Evolutionary conservation across 164 flowering plant species (phyloP), one percentile per base, ranked within the genome.

Genomic region (Santalum album): DNA sequence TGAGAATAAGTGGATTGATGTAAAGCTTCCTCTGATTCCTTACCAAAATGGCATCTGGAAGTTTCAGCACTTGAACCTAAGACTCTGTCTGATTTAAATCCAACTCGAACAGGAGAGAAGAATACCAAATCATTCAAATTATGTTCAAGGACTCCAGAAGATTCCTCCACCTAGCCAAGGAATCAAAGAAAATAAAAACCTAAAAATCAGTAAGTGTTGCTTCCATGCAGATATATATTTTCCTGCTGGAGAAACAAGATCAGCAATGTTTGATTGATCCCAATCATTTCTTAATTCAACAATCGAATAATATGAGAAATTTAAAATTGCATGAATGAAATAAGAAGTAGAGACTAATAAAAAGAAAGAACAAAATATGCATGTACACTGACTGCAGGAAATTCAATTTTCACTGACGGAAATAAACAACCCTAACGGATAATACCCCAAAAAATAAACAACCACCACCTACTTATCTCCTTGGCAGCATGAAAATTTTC

Each of bases 91-190:
- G 63, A 44, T 62, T 69, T 73, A 25, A 55, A 57, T 56, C 72
- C 68, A 58, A 57, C 66, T 54, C 62, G 81, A 67, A 70, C 74
- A 46, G 94, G 90, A 58, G 96, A 86, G 65, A 73, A 69, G 12
- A 78, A 54, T 17, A 60, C 61, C 39, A 59, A 39, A 57, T 80
- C 77, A 67, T 78, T 74, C 34, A 67, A 12, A 51, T 81, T 67
- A 12, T 67, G 80, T 53, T 84, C 95, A 58, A 62, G 34, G 27
- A 79, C 65, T 68, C 74, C 77, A 55, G 75, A 58, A 50, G 74
- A 42, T 64, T 75, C 71, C 52, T 63, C 68, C 51, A 59, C 72
- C 78, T 72, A 65, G 21, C 5, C 7, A 42, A 34, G 20, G 64
- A 49, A 64, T 29, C 34, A 29, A 3, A 16, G 29, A 19, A 7